Evolutionary conservation across 805 yeast species (phyloP).

Genomic region (Suhomyces sp.): DNA sequence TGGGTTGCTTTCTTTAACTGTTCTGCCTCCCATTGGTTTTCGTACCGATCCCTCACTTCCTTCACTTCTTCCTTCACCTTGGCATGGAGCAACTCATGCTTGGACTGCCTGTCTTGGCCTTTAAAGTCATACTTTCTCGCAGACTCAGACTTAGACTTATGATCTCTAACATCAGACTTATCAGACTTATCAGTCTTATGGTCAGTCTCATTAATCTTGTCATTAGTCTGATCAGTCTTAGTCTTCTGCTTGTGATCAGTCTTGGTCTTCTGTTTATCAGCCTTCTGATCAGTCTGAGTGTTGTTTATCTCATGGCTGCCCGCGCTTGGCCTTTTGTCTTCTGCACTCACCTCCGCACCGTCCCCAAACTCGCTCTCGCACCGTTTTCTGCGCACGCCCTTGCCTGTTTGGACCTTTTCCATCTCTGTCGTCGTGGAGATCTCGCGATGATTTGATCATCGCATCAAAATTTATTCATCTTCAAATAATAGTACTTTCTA

Average conservation of each 20-base stretch:
- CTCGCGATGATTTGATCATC: background rate
- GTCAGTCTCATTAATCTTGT: too few relatives aligned
- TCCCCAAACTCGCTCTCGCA: background rate
- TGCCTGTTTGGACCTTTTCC: background rate
- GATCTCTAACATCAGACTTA: too few relatives aligned
- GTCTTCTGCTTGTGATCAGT: too few relatives aligned
- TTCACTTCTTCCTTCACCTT: slow-evolving; percentile 24
- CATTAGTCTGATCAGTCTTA: too few relatives aligned
- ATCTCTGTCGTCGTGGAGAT: background rate
- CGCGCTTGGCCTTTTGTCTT: background rate
- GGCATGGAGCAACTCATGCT: slow-evolving; percentile 47
- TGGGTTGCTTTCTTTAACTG: slow-evolving; percentile 45
- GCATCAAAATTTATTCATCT: background rate
- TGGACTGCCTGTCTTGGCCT: slow-evolving; percentile 43
- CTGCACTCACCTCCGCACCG: background rate
- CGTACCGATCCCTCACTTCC: slow-evolving; percentile 16
- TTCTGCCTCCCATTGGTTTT: slow-evolving; percentile 51
- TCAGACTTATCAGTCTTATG: too few relatives aligned
- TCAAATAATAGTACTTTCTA: background rate
- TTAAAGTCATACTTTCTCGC: background rate
- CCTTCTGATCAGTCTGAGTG: too few relatives aligned
- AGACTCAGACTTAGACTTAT: too few relatives aligned
- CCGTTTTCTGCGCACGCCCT: background rate
- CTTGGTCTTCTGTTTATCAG: too few relatives aligned
- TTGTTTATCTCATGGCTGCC: too few relatives aligned